Evolutionary conservation across 768 basidiomycete species (phyloP).

Genomic region (Lentinula aciculospora): DNA sequence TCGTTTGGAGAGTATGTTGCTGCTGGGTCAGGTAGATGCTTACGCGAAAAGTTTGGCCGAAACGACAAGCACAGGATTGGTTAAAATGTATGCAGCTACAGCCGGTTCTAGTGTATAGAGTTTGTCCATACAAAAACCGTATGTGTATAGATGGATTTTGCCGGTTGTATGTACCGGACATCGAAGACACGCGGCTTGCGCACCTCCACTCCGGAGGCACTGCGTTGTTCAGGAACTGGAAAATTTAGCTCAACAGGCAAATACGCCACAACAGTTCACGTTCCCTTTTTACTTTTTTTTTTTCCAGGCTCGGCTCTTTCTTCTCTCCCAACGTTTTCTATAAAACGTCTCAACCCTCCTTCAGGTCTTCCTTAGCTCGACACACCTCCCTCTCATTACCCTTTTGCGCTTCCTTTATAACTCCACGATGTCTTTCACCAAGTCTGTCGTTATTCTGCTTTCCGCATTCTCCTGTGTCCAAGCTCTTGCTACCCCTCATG

Average conservation of each 20-base stretch:
- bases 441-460: conserved; percentile 38
- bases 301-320: not conserved
- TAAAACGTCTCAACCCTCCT: not conserved
- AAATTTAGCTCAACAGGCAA: no score
- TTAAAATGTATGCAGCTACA: conserved; percentile 81
- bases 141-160: no score
- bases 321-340: not conserved
- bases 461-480: conserved; percentile 23
- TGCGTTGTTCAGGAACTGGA: no score
- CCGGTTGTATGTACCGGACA: no score
- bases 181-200: not conserved
- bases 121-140: no score
- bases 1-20: conserved; percentile 78
- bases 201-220: not conserved
- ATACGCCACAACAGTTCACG: not conserved
- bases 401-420: conserved; percentile 12
- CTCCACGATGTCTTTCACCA: conserved; percentile 34
- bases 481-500: conserved; percentile 37
- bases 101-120: conserved; percentile 18
- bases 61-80: conserved; percentile 56
- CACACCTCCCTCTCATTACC: conserved; percentile 11
- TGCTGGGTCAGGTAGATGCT: conserved; percentile 85
- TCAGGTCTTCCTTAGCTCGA: conserved; percentile 14
- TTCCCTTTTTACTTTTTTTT: not conserved
- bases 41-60: conserved; percentile 74